These are phyloP conservation scores for Leccinum huronense DNA, from an alignment of 1,284 basidiomycete genomes.

Conservation along the genomic window DNA sequence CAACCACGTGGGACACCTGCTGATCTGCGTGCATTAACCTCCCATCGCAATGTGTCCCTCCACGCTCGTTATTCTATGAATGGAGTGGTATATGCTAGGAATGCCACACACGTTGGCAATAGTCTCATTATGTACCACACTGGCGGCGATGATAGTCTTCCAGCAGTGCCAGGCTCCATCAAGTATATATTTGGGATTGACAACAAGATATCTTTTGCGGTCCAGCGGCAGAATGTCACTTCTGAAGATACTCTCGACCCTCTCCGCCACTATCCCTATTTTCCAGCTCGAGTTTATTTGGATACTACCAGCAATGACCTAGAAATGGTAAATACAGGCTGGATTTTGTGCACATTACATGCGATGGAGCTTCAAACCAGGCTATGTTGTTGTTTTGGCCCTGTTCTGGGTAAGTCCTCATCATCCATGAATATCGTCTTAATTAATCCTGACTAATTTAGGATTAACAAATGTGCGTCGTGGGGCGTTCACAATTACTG, in stretches of 20 bases:
- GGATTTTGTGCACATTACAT: background rate
- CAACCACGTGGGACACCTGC: background rate
- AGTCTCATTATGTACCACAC: conserved; percentile 10
- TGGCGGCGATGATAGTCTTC: background rate
- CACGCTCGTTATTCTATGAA: background rate
- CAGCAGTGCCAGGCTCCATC: conserved; percentile 5
- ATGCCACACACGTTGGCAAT: conserved; percentile 6
- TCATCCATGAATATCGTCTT: background rate
- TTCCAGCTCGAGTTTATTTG: background rate
- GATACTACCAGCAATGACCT: background rate
- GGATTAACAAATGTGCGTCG: background rate
- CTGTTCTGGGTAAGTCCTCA: background rate
- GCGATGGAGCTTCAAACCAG: background rate
- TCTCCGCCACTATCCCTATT: background rate
- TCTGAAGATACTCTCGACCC: background rate
- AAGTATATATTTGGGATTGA: conserved; percentile 13
- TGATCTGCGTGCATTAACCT: conserved; percentile 1
- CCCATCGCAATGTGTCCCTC: background rate
- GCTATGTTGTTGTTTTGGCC: background rate
- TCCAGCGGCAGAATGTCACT: background rate
- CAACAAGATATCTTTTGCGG: conserved; percentile 6
- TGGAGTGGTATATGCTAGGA: conserved; percentile 3
- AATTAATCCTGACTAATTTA: background rate
- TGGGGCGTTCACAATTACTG: background rate
- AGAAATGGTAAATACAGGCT: background rate